These are phyloP conservation scores for Boletus pseudo-olivaceus DNA, from an alignment of 768 basidiomycete species.

Conservation along the genomic window DNA sequence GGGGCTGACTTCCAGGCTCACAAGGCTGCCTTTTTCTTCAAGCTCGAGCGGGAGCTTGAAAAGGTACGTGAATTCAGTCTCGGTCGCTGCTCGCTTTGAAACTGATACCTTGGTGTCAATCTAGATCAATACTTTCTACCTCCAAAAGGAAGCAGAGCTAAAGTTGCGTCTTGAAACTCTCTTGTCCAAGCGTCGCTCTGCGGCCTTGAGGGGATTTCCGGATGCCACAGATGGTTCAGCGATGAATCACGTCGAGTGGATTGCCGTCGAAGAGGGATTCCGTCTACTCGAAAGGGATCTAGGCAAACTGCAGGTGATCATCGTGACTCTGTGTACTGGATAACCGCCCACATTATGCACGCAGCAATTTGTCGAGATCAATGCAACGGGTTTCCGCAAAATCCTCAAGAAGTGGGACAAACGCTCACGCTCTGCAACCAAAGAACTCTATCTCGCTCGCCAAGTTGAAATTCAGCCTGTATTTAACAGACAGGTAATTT, in stretches of 20 bases:
- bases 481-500: constrained; percentile 86
- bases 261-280: constrained; percentile 94
- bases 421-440: constrained; percentile 90
- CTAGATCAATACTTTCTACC: constrained; percentile 96
- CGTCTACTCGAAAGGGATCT: constrained; percentile 91
- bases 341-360: constrained; percentile 15
- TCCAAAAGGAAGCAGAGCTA: constrained; percentile 95
- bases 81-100: constrained; percentile 2
- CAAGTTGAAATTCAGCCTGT: constrained; percentile 99
- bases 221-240: constrained; percentile 59
- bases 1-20: constrained; percentile 90
- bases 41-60: constrained; percentile 93
- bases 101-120: constrained; percentile 3
- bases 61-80: constrained; percentile 55
- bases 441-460: constrained; percentile 91
- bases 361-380: constrained; percentile 96
- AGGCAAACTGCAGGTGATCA: constrained; percentile 83
- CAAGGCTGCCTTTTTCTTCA: constrained; percentile 98
- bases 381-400: constrained; percentile 94
- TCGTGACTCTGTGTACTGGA: constrained; percentile 8
- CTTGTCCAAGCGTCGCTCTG: constrained; percentile 87
- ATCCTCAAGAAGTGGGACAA: constrained; percentile 99
- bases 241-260: constrained; percentile 80
- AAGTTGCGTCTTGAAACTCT: constrained; percentile 89
- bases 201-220: constrained; percentile 69